These are phyloP conservation scores for Lyophyllum semitale DNA, from an alignment of 768 basidiomycete species.

Conservation along the genomic window DNA sequence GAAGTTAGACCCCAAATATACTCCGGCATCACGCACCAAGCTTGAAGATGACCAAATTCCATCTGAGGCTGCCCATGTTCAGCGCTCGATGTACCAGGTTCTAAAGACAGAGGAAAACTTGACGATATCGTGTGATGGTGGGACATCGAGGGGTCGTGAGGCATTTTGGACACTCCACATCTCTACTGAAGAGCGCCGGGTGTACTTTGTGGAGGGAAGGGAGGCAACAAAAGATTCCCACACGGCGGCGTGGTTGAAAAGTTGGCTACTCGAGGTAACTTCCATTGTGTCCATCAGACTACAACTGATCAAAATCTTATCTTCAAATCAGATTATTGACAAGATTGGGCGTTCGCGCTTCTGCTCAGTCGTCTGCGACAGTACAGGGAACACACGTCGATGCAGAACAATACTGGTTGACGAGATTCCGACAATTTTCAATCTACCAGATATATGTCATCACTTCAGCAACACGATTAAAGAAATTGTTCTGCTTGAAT, in stretches of 20 bases:
- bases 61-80: neutral
- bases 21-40: neutral
- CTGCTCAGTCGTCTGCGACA: neutral
- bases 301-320: neutral
- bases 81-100: constrained; percentile 1
- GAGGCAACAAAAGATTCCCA: constrained; percentile 28
- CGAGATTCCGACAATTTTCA: constrained; percentile 18
- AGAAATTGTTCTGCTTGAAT: constrained; percentile 22
- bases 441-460: constrained; percentile 25
- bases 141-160: constrained; percentile 25
- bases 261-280: constrained; percentile 5
- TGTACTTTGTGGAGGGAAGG: constrained; percentile 26
- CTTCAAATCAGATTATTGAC: neutral
- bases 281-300: constrained; percentile 10
- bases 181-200: constrained; percentile 25
- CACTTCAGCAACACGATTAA: constrained; percentile 25
- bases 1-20: neutral
- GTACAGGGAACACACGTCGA: neutral
- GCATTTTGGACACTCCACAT: constrained; percentile 32
- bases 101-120: constrained; percentile 29
- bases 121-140: constrained; percentile 27
- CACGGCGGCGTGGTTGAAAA: constrained; percentile 25
- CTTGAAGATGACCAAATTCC: neutral
- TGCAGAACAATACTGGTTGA: constrained; percentile 7
- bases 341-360: neutral